Conservation (phyloP, 2,329 filamentous ascomycete species). For the Blastomyces percursus region DNA sequence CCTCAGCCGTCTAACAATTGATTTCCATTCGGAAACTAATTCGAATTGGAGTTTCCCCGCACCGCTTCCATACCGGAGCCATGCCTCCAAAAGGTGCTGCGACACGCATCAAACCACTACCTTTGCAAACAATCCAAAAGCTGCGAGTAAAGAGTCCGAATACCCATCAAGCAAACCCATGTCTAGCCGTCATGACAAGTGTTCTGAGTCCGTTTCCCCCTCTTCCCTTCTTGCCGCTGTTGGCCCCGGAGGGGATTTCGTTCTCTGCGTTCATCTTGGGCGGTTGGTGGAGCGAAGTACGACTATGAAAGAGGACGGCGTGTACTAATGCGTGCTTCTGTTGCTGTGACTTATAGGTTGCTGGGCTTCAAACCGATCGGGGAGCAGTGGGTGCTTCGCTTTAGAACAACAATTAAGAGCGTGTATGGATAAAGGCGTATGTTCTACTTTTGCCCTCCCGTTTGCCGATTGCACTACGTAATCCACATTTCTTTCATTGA, state of each 20-base stretch:
- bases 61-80: not conserved
- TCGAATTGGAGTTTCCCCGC: not conserved
- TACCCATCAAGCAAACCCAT: constrained; percentile 49
- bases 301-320: not conserved
- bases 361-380: constrained; percentile 38
- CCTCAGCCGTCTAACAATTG: not conserved
- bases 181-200: constrained; percentile 54
- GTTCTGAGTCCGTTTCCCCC: constrained; percentile 48
- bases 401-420: constrained; percentile 51
- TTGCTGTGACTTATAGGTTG: constrained; percentile 25
- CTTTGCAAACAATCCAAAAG: constrained; percentile 39
- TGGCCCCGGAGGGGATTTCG: not conserved
- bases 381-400: constrained; percentile 46
- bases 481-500: not conserved
- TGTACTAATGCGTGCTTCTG: not conserved
- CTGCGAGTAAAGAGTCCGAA: constrained; percentile 56
- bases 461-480: not conserved
- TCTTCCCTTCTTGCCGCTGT: not conserved
- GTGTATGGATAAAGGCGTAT: constrained; percentile 72
- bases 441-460: constrained; percentile 15
- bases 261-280: not conserved
- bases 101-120: constrained; percentile 36
- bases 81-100: constrained; percentile 37
- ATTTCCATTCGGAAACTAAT: no score
- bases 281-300: not conserved